Evolutionary conservation across 2,329 filamentous ascomycete species (phyloP).

Genomic region (Acephala macrosclerotiorum): DNA sequence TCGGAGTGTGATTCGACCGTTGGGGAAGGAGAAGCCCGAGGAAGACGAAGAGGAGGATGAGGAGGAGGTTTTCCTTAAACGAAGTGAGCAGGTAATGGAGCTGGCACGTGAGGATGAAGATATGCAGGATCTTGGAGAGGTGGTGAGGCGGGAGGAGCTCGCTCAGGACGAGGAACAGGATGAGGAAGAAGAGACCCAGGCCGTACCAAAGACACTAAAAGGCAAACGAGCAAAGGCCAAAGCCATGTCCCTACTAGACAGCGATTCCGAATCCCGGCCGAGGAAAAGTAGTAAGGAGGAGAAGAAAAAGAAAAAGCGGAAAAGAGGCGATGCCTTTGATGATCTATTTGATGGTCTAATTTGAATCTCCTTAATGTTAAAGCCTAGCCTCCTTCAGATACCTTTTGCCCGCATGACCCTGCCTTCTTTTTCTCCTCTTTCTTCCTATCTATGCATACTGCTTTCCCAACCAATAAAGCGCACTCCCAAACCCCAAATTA

Average conservation of each 20-base stretch:
- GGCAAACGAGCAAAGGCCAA: background rate
- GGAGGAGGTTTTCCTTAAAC: background rate
- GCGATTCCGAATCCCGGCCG: constrained; percentile 2
- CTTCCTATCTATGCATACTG: constrained; percentile 39
- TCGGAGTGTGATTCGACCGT: constrained; percentile 51
- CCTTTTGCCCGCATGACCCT: background rate
- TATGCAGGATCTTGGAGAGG: constrained; percentile 36
- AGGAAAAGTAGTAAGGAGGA: constrained; percentile 38
- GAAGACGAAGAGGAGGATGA: constrained; percentile 22
- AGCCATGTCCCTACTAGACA: constrained; percentile 10
- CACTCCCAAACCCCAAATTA: constrained; percentile 68
- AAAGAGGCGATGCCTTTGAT: constrained; percentile 73
- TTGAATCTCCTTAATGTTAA: constrained; percentile 38
- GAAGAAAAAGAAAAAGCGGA: constrained; percentile 60
- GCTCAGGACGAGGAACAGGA: constrained; percentile 15
- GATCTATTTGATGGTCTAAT: constrained; percentile 72
- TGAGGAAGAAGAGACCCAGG: constrained; percentile 15
- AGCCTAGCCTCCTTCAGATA: background rate
- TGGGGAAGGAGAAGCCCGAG: constrained; percentile 34
- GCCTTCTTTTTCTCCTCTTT: background rate
- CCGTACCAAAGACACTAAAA: constrained; percentile 4
- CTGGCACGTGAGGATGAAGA: background rate
- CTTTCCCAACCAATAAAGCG: constrained; percentile 62
- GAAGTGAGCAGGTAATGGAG: background rate
- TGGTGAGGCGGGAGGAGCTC: constrained; percentile 41